Percentiles rank a stretch among this genome's conserved stretches.
phyloP scores from a whole-genome alignment of 768 basidiomycete genomes.

The Ramaria rubella region DNA sequence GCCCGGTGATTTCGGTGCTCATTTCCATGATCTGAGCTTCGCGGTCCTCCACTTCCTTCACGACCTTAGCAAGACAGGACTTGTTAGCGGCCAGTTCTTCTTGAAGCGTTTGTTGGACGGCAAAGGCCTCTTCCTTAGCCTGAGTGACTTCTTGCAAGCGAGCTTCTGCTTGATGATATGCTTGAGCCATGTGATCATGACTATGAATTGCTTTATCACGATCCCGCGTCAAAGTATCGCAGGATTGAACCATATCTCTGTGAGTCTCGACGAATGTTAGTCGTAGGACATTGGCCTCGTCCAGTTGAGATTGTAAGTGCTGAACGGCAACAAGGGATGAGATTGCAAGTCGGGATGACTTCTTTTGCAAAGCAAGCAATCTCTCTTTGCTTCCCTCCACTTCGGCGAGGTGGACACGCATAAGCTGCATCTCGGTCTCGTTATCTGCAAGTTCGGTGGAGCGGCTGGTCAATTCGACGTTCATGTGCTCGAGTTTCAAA shows the following conservation, averaged over 20 bases:
- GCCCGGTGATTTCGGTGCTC: slow-evolving; percentile 61
- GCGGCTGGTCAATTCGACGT: not conserved
- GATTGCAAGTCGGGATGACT: not conserved
- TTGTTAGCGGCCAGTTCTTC: slow-evolving; percentile 35
- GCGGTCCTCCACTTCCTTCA: slow-evolving; percentile 36
- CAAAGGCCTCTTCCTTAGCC: slow-evolving; percentile 13
- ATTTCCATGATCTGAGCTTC: slow-evolving; percentile 26
- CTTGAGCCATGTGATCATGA: not conserved
- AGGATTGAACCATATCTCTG: too few relatives aligned
- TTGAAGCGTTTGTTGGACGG: slow-evolving; percentile 15
- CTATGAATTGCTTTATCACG: not conserved
- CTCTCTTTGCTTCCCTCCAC: not conserved
- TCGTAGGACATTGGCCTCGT: too few relatives aligned
- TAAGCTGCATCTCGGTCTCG: not conserved
- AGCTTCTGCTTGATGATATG: not conserved
- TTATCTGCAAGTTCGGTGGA: not conserved
- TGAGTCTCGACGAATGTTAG: too few relatives aligned
- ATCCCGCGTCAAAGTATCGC: too few relatives aligned
- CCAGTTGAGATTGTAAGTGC: not conserved
- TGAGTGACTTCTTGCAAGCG: not conserved
- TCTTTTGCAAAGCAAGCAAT: not conserved
- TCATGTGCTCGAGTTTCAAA: not conserved
- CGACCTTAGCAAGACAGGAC: slow-evolving; percentile 38
- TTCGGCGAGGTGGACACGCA: not conserved
- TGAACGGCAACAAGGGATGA: not conserved